phyloP scores from a whole-genome alignment of 225 moss, liverwort and hornwort species.

The Marchantia paleacea region DNA sequence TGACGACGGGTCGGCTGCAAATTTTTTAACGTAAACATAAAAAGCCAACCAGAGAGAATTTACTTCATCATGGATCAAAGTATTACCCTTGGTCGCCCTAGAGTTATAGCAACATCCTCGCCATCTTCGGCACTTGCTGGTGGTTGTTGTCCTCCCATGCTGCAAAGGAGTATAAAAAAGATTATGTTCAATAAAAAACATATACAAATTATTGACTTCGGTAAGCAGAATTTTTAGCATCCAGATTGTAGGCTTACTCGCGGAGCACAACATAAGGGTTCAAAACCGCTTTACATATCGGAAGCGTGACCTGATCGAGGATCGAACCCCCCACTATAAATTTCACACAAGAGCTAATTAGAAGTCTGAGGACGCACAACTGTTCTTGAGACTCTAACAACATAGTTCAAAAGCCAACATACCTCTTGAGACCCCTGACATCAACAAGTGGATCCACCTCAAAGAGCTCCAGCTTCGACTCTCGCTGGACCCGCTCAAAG shows the following conservation, averaged over 20 bases:
- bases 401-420: neutral
- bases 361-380: neutral
- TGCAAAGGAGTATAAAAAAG: constrained; percentile 34
- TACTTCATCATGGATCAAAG: neutral
- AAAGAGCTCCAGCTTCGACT: constrained; percentile 90
- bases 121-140: constrained; percentile 64
- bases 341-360: neutral
- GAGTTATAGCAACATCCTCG: constrained; percentile 83
- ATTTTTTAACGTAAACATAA: no score
- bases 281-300: no score
- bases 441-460: constrained; percentile 87
- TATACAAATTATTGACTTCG: no score
- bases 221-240: no score
- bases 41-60: no score
- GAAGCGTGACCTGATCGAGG: no score
- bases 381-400: neutral
- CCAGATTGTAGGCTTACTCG: no score
- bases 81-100: constrained; percentile 63
- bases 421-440: constrained; percentile 96
- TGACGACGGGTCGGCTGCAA: neutral
- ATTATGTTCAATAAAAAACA: neutral
- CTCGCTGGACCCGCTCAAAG: constrained; percentile 72
- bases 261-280: no score
- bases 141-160: constrained; percentile 94
- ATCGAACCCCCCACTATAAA: no score